Conservation (phyloP, 1,139 yeast genomes). For the Spathaspora sp. region DNA sequence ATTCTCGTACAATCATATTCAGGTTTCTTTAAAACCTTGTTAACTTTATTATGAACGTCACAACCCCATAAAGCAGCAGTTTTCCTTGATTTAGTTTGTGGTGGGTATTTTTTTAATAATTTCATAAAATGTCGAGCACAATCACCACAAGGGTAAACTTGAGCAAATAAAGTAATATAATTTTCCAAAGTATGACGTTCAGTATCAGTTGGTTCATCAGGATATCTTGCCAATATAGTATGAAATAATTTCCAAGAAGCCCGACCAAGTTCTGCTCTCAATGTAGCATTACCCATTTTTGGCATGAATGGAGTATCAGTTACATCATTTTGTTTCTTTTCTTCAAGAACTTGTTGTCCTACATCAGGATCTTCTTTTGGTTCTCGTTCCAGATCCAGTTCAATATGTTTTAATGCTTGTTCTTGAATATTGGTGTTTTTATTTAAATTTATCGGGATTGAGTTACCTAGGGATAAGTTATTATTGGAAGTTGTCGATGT, state of each 20-base stretch:
- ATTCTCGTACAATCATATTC: constrained; percentile 82
- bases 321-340: constrained; percentile 14
- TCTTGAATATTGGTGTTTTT: constrained; percentile 6
- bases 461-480: constrained; percentile 22
- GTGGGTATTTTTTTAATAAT: constrained; percentile 71
- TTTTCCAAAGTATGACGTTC: constrained; percentile 62
- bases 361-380: background rate
- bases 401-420: constrained; percentile 4
- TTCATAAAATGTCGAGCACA: constrained; percentile 89
- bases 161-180: constrained; percentile 62
- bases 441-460: constrained; percentile 24
- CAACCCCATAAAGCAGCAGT: constrained; percentile 97
- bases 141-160: constrained; percentile 90
- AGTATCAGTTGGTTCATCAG: constrained; percentile 67
- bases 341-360: constrained; percentile 2
- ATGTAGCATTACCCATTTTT: constrained; percentile 65
- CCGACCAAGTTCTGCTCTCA: constrained; percentile 74
- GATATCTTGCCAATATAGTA: constrained; percentile 87
- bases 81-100: constrained; percentile 75
- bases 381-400: background rate
- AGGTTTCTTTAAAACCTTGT: constrained; percentile 66
- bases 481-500: constrained; percentile 18
- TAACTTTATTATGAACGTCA: constrained; percentile 85
- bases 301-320: constrained; percentile 76
- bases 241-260: constrained; percentile 89